Base-by-base conservation (phyloP, 1,284 basidiomycete species). In the Crepidotus sp. region DNA sequence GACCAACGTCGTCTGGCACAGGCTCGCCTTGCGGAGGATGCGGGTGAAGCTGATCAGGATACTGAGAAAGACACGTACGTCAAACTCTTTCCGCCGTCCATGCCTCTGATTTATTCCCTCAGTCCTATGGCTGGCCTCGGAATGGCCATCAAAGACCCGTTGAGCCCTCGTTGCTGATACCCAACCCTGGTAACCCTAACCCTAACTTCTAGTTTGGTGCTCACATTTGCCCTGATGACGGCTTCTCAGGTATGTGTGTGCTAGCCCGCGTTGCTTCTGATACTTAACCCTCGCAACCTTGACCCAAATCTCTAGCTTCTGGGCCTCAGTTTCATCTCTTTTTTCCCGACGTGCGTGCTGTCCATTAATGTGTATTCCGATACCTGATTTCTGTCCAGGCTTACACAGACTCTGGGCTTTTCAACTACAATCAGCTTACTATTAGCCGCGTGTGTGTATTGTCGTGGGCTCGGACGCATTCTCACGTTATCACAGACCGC, bases 381-480 rank as follows among this genome's bases (percentile, higher is more conserved):
- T 29, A 13, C 6, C 11, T 29, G 3, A 37, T 9, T n/a, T 21
- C 2, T 17, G 6, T 6, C 17, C 17, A 50, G 45, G 3, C 34
- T 50, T 11, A 48, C 51, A 3, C 24, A 32, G 33, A 50, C 51
- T n/a, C 48, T 53, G 15, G 51, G 51, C 10, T 53, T 53, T 26
- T 36, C 37, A n/a, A 53, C 48, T 3, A 50, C 51, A 2, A 46
- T 53, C 33, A 53, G 48, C 13, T 26, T 53, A 21, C 44, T 52
- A n/a, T 47, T 47, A 15, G 70, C 72, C 45, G 78, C 71, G 82
- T 84, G 54, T 60, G 80, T 38, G 11, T 5, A 17, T 22, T 26
- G 6, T 32, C 13, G n/a, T 7, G n/a, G n/a, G n/a, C n/a, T 18
- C 6, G 9, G 7, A 3, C 18, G 3, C 19, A 18, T 7, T 35